phyloP scores from a whole-genome alignment of 495 filamentous ascomycete species.

The Tuber melanosporum region DNA sequence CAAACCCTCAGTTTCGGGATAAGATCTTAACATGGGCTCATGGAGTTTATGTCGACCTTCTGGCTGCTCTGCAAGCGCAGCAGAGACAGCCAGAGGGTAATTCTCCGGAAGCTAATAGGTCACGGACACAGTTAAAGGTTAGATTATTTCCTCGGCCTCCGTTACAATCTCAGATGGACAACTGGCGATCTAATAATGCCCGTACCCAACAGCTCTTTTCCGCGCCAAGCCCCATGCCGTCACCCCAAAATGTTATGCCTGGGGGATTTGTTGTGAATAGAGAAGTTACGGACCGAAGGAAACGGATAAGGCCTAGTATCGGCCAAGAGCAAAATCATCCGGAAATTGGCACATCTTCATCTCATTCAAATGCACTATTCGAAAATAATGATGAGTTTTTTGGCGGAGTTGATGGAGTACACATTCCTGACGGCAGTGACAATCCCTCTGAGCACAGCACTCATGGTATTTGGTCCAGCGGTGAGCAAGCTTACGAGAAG shows the following conservation, averaged over 20 bases:
- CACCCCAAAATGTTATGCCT: slow-evolving; percentile 2
- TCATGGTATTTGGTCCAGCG: slow-evolving; percentile 18
- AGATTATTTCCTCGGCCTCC: slow-evolving; percentile 53
- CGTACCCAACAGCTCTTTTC: slow-evolving; percentile 9
- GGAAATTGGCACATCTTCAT: slow-evolving; percentile 36
- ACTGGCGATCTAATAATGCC: slow-evolving; percentile 24
- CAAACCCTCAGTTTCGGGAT: slow-evolving; percentile 66
- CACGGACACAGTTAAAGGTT: slow-evolving; percentile 48
- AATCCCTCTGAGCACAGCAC: slow-evolving; percentile 10
- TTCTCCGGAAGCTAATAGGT: slow-evolving; percentile 43
- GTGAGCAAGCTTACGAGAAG: slow-evolving; percentile 16
- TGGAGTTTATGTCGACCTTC: slow-evolving; percentile 76
- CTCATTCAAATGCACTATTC: slow-evolving; percentile 29
- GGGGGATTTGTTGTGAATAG: slow-evolving; percentile 1
- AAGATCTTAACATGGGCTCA: slow-evolving; percentile 79
- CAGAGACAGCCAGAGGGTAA: slow-evolving; percentile 47
- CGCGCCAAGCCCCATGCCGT: slow-evolving; percentile 5
- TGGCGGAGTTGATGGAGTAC: slow-evolving; percentile 16
- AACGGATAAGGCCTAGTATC: slow-evolving; percentile 16
- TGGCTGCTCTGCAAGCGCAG: slow-evolving; percentile 66
- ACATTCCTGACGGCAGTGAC: slow-evolving; percentile 21
- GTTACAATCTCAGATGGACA: slow-evolving; percentile 37
- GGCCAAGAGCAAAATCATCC: slow-evolving; percentile 22
- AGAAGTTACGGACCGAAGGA: slow-evolving; percentile 21
- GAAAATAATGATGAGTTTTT: slow-evolving; percentile 21